phyloP scores from a whole-genome alignment of 805 yeast species.

The Metahyphopichia silvanorum region DNA sequence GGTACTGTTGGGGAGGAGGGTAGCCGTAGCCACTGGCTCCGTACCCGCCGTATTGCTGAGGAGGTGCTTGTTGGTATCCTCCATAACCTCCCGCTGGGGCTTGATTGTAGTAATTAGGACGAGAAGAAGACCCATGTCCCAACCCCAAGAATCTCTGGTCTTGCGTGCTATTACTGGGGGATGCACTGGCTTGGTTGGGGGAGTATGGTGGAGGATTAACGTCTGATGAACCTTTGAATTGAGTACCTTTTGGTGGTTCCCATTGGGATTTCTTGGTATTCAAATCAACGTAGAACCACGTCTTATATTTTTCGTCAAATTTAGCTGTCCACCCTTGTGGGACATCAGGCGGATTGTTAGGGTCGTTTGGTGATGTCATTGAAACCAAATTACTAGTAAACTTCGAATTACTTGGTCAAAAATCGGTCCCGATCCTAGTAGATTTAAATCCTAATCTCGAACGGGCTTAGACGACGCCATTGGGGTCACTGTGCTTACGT shows the following conservation, averaged over 20 bases:
- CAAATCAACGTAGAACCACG: constrained; percentile 81
- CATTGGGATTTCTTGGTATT: constrained; percentile 78
- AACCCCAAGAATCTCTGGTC: constrained; percentile 2
- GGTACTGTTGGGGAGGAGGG: constrained; percentile 26
- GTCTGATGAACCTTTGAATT: constrained; percentile 22
- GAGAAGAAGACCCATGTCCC: too few species aligned
- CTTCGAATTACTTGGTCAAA: too few species aligned
- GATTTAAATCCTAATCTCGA: too few species aligned
- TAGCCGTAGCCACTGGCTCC: too few species aligned
- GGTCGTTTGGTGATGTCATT: constrained; percentile 8
- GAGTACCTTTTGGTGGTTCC: constrained; percentile 69
- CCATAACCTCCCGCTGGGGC: constrained; percentile 24
- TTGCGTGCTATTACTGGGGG: constrained; percentile 1
- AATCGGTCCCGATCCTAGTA: too few species aligned
- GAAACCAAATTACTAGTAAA: too few species aligned
- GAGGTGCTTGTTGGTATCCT: constrained; percentile 19
- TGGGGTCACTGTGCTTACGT: too few species aligned
- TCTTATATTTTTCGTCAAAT: constrained; percentile 63
- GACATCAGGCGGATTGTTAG: constrained; percentile 46
- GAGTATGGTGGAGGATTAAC: constrained; percentile 46
- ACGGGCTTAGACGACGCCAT: too few species aligned
- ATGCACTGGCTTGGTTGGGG: constrained; percentile 8
- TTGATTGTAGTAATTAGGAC: too few species aligned
- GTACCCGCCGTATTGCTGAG: constrained; percentile 26
- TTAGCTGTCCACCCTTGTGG: constrained; percentile 74